Evolutionary conservation across 1,284 basidiomycete genomes (phyloP), one percentile per base, ranked within the genome.

Genomic region (Ganoderma lingzhi): DNA sequence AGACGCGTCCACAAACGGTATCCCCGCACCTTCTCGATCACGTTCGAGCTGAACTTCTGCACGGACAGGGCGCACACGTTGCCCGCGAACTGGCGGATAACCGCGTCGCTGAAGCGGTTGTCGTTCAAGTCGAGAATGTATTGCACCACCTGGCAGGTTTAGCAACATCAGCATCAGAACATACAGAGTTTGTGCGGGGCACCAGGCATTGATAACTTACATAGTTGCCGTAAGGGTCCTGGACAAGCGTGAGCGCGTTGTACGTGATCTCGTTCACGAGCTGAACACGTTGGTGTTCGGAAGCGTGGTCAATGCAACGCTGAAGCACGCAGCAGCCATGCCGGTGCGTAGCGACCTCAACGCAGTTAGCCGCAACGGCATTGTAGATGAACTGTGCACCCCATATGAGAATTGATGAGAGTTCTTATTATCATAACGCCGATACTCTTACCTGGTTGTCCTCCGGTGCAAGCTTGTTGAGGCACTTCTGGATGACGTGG

Each of bases 291-390:
- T 99, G 98, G 69, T 92, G 90, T 74, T 98, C 96, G 1, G 96
- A 97, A 2, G 98, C 98, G 78, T 99, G 98, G 81, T 99, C 98
- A 76, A 99, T 96, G 83, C 97, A 99, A 70, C 98, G 90, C 83
- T 99, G 98, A 59, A 99, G 86, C 64, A 99, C 98, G 80, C 98
- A 99, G 84, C 98, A 99, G 17, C 98, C 98, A 78, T 99, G 98
- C 74, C 98, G 95, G 80, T 99, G 98, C 61, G 98, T 99, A 17
- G 98, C 98, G 69, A 99, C 98, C 83, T 99, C 98, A 66, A 99
- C 96, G 77, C 98, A 98, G 84, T 99, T 98, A 42, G 96, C 94
- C 41, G 98, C 98, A 53, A 99, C 98, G 66, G 98, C 98, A 77
- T 99, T 99, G 85, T 99, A 99, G 78, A 99, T 99, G 84, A 99